phyloP scores from a whole-genome alignment of 192 early-diverging fungal species.

The Coemansia guatemalensis region DNA sequence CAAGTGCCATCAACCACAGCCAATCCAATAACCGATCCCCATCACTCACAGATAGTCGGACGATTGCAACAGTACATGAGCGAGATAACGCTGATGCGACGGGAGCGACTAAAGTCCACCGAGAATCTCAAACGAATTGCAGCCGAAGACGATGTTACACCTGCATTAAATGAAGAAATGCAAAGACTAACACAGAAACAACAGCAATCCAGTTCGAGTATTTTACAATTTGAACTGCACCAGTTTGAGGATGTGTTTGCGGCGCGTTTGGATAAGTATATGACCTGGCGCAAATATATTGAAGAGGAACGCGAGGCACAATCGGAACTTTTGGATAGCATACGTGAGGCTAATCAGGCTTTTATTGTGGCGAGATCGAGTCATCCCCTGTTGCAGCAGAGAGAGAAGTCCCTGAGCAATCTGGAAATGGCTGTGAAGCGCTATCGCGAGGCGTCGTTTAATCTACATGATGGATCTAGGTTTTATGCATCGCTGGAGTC shows the following conservation, averaged over 20 bases:
- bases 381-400: conserved; percentile 58
- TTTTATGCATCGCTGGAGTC: conserved; percentile 72
- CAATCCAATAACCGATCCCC: conserved; percentile 56
- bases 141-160: conserved; percentile 77
- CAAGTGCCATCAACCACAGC: conserved; percentile 63
- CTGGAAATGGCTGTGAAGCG: conserved; percentile 73
- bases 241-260: conserved; percentile 78
- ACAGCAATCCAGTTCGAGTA: conserved; percentile 55
- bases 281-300: conserved; percentile 58
- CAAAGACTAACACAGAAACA: conserved; percentile 56
- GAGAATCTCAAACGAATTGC: conserved; percentile 69
- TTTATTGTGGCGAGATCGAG: conserved; percentile 66
- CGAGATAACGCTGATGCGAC: conserved; percentile 58
- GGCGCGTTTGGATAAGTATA: conserved; percentile 70
- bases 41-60: conserved; percentile 64
- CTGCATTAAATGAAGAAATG: conserved; percentile 63
- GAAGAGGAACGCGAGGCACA: conserved; percentile 65
- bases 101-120: conserved; percentile 59
- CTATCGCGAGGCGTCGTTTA: conserved; percentile 71
- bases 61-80: conserved; percentile 60
- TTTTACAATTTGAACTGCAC: conserved; percentile 69
- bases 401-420: conserved; percentile 76
- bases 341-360: conserved; percentile 63
- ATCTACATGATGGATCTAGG: conserved; percentile 72
- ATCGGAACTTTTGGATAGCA: conserved; percentile 57